phyloP scores from a whole-genome alignment of 306 rosid species.

The Lathyrus oleraceus region DNA sequence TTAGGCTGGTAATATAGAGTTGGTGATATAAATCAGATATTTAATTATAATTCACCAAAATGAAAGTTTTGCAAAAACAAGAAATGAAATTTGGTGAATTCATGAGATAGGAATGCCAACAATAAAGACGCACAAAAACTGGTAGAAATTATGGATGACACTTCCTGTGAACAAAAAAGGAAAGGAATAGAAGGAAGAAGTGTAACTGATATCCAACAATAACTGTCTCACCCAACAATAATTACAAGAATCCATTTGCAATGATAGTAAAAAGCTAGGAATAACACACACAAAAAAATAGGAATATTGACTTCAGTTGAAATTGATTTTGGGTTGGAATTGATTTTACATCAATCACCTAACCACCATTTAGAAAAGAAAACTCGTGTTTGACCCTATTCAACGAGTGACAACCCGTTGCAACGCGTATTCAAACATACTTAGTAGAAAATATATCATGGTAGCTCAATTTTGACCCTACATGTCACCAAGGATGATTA shows the following conservation, averaged over 20 bases:
- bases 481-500: neutral
- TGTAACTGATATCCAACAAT: neutral
- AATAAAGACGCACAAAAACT: neutral
- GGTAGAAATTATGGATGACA: neutral
- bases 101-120: neutral
- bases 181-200: neutral
- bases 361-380: neutral
- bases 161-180: neutral
- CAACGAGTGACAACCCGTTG: neutral
- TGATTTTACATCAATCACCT: neutral
- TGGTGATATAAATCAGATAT: neutral
- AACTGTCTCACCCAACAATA: neutral
- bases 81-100: neutral
- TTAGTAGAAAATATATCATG: neutral
- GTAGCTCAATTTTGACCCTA: neutral
- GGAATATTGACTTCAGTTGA: neutral
- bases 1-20: neutral
- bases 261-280: neutral
- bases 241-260: neutral
- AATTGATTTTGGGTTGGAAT: neutral
- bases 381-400: neutral
- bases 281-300: no score
- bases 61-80: neutral
- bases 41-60: neutral
- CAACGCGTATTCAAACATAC: neutral